Evolutionary conservation across 2,329 filamentous ascomycete species (phyloP).

Genomic region (Fusarium compactum): DNA sequence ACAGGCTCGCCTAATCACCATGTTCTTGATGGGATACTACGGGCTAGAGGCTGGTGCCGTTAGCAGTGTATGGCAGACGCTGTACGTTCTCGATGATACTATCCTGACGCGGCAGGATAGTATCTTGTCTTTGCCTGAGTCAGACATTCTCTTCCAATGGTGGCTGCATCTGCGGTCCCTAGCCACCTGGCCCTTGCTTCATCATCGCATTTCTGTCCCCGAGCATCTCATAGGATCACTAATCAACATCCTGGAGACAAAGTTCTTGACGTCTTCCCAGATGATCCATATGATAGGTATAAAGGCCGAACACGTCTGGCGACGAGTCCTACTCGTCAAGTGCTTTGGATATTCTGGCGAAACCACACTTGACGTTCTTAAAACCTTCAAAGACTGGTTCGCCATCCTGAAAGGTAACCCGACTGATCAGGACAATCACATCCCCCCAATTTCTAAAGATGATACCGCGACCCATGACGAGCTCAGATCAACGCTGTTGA

Average conservation of each 20-base stretch:
- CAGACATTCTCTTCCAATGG: background rate
- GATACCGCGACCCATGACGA: background rate
- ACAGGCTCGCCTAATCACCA: background rate
- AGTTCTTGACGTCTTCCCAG: background rate
- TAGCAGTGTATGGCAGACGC: background rate
- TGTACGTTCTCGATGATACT: background rate
- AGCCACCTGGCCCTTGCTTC: background rate
- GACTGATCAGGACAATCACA: background rate
- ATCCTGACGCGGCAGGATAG: background rate
- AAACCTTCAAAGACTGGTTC: background rate
- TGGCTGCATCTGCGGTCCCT: conserved; percentile 1
- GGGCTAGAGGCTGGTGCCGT: background rate
- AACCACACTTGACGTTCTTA: background rate
- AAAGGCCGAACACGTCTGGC: background rate
- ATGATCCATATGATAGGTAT: background rate
- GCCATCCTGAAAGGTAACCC: background rate
- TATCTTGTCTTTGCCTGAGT: background rate
- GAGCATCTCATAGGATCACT: background rate
- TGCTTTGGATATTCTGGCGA: background rate
- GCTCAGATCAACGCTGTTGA: background rate
- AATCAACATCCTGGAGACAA: background rate
- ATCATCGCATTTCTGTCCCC: background rate
- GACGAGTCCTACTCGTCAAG: background rate
- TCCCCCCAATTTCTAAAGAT: background rate
- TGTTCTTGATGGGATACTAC: background rate